Base-by-base conservation (phyloP, 1,284 basidiomycete genomes). In the Cryptococcus sp. region DNA sequence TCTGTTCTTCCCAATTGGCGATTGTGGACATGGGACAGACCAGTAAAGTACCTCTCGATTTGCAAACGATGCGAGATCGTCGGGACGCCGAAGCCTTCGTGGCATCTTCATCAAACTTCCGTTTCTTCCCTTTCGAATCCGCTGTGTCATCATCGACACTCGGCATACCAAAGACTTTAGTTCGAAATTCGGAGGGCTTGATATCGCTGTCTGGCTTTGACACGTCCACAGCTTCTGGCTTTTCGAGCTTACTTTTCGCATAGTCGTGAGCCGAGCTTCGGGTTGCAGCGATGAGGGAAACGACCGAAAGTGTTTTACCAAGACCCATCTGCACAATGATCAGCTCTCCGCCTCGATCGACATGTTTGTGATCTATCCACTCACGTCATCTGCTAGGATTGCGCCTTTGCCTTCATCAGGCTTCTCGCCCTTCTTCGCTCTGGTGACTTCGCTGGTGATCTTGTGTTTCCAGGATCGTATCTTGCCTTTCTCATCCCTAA, bases 1-100 rank as follows among this genome's bases (percentile, higher is more conserved):
- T 90, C 77, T 99, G 96, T 64, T 96, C 92, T 78, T 99, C 95
- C 96, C 96, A 99, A 72, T 98, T 99, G 48, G 91, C 87, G 1
- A 99, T 91, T 1, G 96, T 97, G 22, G 93, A 95, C 54, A 99
- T 83, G 8, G 96, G 96, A 68, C 96, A 98, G 25, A 99, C 85
- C 66, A 99, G 91, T n/a, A 99, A 80, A 0, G 96, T 98, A 8
- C 89, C 96, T 47, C 93, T 86, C 69, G 89, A 91, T 65, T 88
- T 87, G 30, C 82, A 80, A 75, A 89, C 89, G 68, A 96, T 86
- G 23, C 88, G 84, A 66, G 86, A 85, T 40, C 83, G 82, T 60
- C 91, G 83, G 15, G 82, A 80, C 65, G 87, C 48, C 8, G 48
- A 13, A 17, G 57, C 46, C 25, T 63, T 57, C 22, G 46, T 56